Evolutionary conservation across 1,284 basidiomycete genomes (phyloP).

Genomic region (Cyathus olla): DNA sequence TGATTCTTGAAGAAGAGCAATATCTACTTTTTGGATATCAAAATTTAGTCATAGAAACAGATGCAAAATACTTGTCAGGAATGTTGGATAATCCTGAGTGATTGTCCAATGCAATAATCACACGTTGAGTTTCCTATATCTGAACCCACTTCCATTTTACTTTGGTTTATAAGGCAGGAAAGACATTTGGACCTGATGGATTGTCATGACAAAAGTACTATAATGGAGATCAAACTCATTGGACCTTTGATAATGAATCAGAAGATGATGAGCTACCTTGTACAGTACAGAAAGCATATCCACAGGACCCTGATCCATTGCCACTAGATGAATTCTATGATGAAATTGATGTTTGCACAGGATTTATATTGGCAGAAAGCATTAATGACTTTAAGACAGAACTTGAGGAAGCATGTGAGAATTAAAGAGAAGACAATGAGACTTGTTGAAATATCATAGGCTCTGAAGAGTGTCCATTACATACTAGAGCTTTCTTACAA

Average conservation of each 20-base stretch:
- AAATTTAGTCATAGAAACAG: neutral
- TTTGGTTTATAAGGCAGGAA: neutral
- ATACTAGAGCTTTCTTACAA: neutral
- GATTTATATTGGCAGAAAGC: neutral
- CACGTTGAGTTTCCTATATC: neutral
- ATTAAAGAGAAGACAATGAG: neutral
- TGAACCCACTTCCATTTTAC: neutral
- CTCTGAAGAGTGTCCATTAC: neutral
- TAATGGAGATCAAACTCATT: neutral
- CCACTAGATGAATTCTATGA: neutral
- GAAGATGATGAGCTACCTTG: neutral
- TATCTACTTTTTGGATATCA: neutral
- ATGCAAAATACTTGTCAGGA: neutral
- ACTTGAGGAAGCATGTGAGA: neutral
- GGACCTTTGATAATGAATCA: neutral
- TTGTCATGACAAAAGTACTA: neutral
- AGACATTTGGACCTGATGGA: neutral
- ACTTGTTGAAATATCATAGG: neutral
- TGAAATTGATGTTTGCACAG: neutral
- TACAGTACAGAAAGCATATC: neutral
- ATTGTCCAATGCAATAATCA: neutral
- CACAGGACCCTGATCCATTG: neutral
- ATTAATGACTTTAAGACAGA: neutral
- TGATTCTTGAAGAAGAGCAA: neutral
- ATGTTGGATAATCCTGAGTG: neutral